phyloP scores from a whole-genome alignment of 805 yeast genomes.

The Wickerhamomyces queroliae region DNA sequence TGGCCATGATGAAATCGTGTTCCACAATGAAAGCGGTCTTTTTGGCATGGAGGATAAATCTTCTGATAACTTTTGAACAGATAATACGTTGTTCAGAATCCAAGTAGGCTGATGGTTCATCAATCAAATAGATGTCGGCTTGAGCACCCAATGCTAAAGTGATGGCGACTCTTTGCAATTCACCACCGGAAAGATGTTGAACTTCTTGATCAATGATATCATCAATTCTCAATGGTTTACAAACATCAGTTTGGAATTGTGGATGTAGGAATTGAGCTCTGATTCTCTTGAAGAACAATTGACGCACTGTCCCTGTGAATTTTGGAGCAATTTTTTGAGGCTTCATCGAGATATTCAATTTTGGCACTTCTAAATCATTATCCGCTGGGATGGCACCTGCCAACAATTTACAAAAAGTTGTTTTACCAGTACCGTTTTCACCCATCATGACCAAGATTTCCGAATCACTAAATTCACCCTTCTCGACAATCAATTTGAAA shows the following conservation, averaged over 20 bases:
- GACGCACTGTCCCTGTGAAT: slow-evolving; percentile 98
- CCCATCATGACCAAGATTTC: slow-evolving; percentile 99
- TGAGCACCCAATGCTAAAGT: slow-evolving; percentile 89
- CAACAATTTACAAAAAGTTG: slow-evolving; percentile 90
- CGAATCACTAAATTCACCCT: slow-evolving; percentile 92
- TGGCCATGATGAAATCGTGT: slow-evolving; percentile 99
- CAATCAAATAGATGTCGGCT: slow-evolving; percentile 95
- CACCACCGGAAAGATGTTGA: slow-evolving; percentile 98
- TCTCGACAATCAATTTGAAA: slow-evolving; percentile 74
- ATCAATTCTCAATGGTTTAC: slow-evolving; percentile 90
- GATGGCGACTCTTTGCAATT: slow-evolving; percentile 98
- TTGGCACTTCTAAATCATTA: slow-evolving; percentile 71
- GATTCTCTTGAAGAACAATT: slow-evolving; percentile 92
- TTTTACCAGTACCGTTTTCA: slow-evolving; percentile 99
- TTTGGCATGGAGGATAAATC: slow-evolving; percentile 92
- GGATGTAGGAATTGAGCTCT: slow-evolving; percentile 92
- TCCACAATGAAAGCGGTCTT: slow-evolving; percentile 99
- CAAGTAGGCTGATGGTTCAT: slow-evolving; percentile 98
- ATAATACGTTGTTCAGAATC: slow-evolving; percentile 99
- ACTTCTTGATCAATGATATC: slow-evolving; percentile 97
- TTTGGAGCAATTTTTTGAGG: slow-evolving; percentile 99
- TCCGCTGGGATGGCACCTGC: slow-evolving; percentile 94
- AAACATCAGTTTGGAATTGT: slow-evolving; percentile 97
- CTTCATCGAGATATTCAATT: slow-evolving; percentile 91
- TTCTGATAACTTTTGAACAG: slow-evolving; percentile 96